These are phyloP conservation scores for Pleurotus ostreatus DNA, from an alignment of 768 basidiomycete species.

Conservation along the genomic window DNA sequence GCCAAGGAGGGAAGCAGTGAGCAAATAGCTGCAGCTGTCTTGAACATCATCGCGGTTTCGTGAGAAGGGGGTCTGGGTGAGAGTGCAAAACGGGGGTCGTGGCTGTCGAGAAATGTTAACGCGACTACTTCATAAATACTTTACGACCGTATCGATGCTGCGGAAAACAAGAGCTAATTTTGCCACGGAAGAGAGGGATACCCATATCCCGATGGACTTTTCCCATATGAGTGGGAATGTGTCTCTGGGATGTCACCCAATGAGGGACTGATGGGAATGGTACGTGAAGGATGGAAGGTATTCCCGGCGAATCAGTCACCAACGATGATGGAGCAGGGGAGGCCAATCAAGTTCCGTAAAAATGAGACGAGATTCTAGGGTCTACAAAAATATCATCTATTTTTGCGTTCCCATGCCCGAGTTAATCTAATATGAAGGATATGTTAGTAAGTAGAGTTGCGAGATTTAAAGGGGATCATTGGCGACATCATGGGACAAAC, in stretches of 20 bases:
- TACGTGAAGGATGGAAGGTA: no score
- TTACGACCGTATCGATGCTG: slow-evolving; percentile 4
- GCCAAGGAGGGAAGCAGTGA: slow-evolving; percentile 28
- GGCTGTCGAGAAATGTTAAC: background rate
- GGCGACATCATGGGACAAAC: no score
- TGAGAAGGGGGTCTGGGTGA: background rate
- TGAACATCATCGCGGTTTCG: slow-evolving; percentile 25
- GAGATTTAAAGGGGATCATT: no score
- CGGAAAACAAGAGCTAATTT: slow-evolving; percentile 7
- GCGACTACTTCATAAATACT: background rate
- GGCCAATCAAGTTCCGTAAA: no score
- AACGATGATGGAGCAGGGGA: no score
- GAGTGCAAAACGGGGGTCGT: slow-evolving; percentile 8
- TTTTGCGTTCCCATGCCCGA: no score
- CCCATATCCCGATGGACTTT: slow-evolving; percentile 4
- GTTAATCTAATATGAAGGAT: no score
- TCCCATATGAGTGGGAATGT: slow-evolving; percentile 5
- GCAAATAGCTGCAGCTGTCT: slow-evolving; percentile 18
- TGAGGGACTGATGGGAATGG: background rate
- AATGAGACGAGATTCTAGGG: no score
- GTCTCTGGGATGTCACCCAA: background rate
- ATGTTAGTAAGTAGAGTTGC: no score
- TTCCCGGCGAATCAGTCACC: no score
- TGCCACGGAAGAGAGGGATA: slow-evolving; percentile 5
- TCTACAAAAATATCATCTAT: no score